Evolutionary conservation across 306 rosid species (phyloP).

Genomic region (Begonia loranthoides): DNA sequence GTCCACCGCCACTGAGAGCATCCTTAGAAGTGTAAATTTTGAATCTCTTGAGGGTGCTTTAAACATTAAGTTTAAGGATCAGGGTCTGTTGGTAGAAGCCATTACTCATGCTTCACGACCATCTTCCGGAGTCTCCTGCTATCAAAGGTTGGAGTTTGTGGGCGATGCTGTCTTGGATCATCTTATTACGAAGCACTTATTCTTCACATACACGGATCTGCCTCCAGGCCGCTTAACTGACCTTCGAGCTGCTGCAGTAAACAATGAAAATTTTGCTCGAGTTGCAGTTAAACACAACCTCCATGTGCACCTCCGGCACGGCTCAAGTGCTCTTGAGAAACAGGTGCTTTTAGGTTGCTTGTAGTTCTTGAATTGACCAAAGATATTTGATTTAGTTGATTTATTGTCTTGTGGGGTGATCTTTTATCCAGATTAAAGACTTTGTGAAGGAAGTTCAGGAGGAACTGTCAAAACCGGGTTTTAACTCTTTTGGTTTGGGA

Average conservation of each 20-base stretch:
- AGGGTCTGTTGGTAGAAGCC: conserved; percentile 77
- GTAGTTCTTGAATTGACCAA: conserved; percentile 5
- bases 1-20: conserved; percentile 53
- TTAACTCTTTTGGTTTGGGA: conserved; percentile 96
- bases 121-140: conserved; percentile 94
- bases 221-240: conserved; percentile 98
- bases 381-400: background rate
- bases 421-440: conserved; percentile 61
- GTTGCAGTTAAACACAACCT: conserved; percentile 86
- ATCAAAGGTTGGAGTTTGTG: conserved; percentile 95
- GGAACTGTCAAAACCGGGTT: conserved; percentile 74
- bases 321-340: conserved; percentile 85
- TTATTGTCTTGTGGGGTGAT: conserved; percentile 1
- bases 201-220: conserved; percentile 82
- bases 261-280: conserved; percentile 97
- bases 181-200: conserved; percentile 88
- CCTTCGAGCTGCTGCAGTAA: conserved; percentile 98
- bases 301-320: conserved; percentile 89
- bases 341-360: conserved; percentile 37
- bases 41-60: conserved; percentile 66
- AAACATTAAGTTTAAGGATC: conserved; percentile 51
- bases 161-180: conserved; percentile 97
- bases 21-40: conserved; percentile 66
- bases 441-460: conserved; percentile 87
- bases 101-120: conserved; percentile 98